These are phyloP conservation scores for Backusella australiensis DNA, from an alignment of 192 early-diverging fungal genomes.

Conservation along the genomic window DNA sequence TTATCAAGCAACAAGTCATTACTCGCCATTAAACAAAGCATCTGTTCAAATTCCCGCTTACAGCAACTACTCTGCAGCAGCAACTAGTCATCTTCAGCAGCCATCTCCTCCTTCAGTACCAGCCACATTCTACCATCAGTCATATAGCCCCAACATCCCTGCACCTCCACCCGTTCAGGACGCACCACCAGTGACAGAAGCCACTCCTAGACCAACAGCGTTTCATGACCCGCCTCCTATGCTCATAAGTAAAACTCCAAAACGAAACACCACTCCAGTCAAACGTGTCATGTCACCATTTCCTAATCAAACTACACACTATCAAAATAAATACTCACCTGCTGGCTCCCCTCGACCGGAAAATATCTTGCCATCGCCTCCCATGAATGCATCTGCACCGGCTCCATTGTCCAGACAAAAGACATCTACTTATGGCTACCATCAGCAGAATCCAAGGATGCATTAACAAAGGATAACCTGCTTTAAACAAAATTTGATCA, in stretches of 20 bases:
- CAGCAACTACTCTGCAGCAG: background rate
- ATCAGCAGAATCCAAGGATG: background rate
- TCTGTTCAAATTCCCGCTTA: background rate
- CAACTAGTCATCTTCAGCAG: background rate
- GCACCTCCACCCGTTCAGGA: conserved; percentile 12
- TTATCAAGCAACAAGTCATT: background rate
- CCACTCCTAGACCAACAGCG: conserved; percentile 19
- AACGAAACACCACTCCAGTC: background rate
- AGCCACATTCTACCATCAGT: background rate
- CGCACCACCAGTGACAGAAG: background rate
- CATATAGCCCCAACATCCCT: background rate
- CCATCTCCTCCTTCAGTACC: background rate
- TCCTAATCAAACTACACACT: background rate
- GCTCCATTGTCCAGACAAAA: background rate
- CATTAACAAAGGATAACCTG: background rate
- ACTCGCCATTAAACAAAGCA: conserved; percentile 13
- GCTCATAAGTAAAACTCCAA: background rate
- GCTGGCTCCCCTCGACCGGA: background rate
- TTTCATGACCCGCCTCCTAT: conserved; percentile 56
- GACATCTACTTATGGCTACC: background rate
- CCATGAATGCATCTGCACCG: background rate
- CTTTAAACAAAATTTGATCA: background rate
- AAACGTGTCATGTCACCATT: conserved; percentile 2
- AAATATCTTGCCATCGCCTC: background rate
- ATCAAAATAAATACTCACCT: background rate